Percentiles rank a stretch among this genome's conserved stretches.
Evolutionary conservation across 495 filamentous ascomycete genomes (phyloP).

Genomic region (Lasiosphaeriaceae sp.): DNA sequence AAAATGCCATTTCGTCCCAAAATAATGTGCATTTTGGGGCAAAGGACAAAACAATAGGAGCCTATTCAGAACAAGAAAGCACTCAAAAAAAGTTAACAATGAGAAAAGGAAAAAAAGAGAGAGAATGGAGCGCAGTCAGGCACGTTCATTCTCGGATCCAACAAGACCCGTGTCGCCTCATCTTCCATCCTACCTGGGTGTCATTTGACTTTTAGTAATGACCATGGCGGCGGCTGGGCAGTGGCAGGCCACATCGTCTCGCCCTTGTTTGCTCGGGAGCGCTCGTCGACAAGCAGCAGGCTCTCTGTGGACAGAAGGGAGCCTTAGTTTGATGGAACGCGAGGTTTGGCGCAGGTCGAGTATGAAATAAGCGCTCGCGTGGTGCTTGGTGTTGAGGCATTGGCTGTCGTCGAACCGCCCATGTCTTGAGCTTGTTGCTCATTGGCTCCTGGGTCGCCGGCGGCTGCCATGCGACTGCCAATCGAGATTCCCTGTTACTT

Average conservation of each 20-base stretch:
- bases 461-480: conserved; percentile 20
- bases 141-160: neutral
- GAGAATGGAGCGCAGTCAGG: neutral
- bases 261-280: conserved; percentile 12
- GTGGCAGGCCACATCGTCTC: conserved; percentile 15
- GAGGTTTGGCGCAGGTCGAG: conserved; percentile 17
- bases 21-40: neutral
- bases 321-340: conserved; percentile 11
- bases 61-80: conserved; percentile 5
- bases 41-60: conserved; percentile 12
- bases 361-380: conserved; percentile 35
- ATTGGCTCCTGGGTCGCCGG: conserved; percentile 29
- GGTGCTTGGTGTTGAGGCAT: conserved; percentile 17
- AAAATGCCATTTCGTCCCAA: neutral
- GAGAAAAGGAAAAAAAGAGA: neutral
- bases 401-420: conserved; percentile 24
- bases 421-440: conserved; percentile 1
- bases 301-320: conserved; percentile 21
- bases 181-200: neutral
- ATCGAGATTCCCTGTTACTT: conserved; percentile 14
- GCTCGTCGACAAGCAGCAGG: conserved; percentile 19
- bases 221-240: neutral
- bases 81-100: neutral
- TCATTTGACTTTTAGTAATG: neutral
- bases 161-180: neutral